These are phyloP conservation scores for Aphanomyces stellatus DNA, from an alignment of 352 stramenopile species.

Conservation along the genomic window DNA sequence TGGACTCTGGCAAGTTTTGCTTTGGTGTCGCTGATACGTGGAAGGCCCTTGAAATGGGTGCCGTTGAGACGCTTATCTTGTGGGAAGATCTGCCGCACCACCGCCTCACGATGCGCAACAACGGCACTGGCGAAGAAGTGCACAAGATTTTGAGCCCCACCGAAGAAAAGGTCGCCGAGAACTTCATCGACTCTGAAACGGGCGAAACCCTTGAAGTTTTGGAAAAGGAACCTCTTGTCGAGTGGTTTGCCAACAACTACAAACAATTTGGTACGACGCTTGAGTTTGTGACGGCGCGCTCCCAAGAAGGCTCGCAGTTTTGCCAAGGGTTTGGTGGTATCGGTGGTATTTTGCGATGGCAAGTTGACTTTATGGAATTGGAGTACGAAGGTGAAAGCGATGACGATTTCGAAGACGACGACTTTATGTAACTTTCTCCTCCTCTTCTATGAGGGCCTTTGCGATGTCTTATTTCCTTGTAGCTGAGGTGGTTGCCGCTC, in stretches of 20 bases:
- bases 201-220: slow-evolving; percentile 96
- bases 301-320: slow-evolving; percentile 87
- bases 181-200: slow-evolving; percentile 94
- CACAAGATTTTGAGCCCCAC: slow-evolving; percentile 68
- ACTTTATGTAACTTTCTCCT: slow-evolving; percentile 40
- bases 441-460: neutral
- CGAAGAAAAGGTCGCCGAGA: slow-evolving; percentile 90
- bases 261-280: slow-evolving; percentile 98
- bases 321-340: slow-evolving; percentile 99
- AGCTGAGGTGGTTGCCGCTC: neutral
- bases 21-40: slow-evolving; percentile 99
- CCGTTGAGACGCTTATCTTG: slow-evolving; percentile 99
- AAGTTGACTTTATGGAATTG: slow-evolving; percentile 98
- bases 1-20: slow-evolving; percentile 99
- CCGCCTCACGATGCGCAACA: slow-evolving; percentile 92
- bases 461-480: neutral
- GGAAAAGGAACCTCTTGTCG: slow-evolving; percentile 94
- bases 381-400: slow-evolving; percentile 83
- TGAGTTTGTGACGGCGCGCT: slow-evolving; percentile 87
- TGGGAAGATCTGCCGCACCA: slow-evolving; percentile 98
- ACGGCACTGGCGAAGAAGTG: slow-evolving; percentile 80
- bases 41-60: slow-evolving; percentile 96
- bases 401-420: slow-evolving; percentile 80
- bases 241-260: slow-evolving; percentile 99
- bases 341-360: slow-evolving; percentile 97